Evolutionary conservation across 129 eudicot species (phyloP).

Genomic region (Pulicaria dysenterica): DNA sequence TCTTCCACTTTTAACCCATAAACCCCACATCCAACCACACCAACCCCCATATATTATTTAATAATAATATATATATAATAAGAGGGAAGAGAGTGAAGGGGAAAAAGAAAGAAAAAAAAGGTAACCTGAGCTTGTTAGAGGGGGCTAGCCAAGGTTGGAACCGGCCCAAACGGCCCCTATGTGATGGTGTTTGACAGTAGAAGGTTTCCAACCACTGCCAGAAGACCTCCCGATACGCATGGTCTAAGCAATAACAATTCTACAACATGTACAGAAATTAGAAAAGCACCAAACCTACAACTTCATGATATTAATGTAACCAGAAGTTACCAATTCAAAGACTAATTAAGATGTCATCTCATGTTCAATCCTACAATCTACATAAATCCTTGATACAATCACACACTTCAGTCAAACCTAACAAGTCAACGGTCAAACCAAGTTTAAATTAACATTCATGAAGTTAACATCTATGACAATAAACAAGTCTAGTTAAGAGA

Average conservation of each 20-base stretch:
- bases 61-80: too few species aligned
- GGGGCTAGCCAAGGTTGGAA: too few species aligned
- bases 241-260: neutral
- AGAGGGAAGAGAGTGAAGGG: too few species aligned
- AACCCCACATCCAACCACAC: too few species aligned
- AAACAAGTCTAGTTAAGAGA: neutral
- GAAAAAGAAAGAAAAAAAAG: too few species aligned
- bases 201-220: too few species aligned
- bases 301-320: neutral
- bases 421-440: slow-evolving; percentile 17
- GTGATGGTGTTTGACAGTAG: too few species aligned
- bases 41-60: too few species aligned
- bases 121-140: too few species aligned
- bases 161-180: too few species aligned
- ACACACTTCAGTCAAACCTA: neutral
- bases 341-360: slow-evolving; percentile 20
- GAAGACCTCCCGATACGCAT: too few species aligned
- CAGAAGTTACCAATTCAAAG: slow-evolving; percentile 1
- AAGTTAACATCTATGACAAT: neutral
- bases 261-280: neutral
- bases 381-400: slow-evolving; percentile 17
- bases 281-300: neutral
- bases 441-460: slow-evolving; percentile 8
- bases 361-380: slow-evolving; percentile 25
- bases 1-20: too few species aligned